A percentile compares a stretch with the other conserved stretches of the same genome.
Conservation (phyloP, 495 filamentous ascomycete species). For the Penicillium paxilli region DNA sequence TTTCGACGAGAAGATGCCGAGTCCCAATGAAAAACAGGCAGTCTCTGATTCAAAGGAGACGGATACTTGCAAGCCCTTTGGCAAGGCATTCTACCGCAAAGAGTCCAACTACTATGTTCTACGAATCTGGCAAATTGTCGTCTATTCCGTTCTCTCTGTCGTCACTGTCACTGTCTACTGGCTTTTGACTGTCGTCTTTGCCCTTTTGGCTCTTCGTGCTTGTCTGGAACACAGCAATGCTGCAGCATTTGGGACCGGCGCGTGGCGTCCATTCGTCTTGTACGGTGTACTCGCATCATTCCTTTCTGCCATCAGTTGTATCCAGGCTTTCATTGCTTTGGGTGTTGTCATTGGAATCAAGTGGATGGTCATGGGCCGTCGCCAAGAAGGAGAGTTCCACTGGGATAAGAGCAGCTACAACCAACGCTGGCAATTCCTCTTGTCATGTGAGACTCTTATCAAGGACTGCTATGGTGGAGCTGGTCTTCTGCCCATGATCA, state of each 20-base stretch:
- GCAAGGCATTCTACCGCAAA: slow-evolving; percentile 43
- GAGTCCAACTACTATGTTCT: slow-evolving; percentile 42
- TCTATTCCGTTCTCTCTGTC: slow-evolving; percentile 36
- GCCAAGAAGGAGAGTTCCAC: slow-evolving; percentile 41
- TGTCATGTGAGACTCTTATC: slow-evolving; percentile 43
- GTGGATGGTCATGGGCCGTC: slow-evolving; percentile 43
- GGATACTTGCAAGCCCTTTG: slow-evolving; percentile 32
- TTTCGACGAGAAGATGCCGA: slow-evolving; percentile 5
- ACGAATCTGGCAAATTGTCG: slow-evolving; percentile 34
- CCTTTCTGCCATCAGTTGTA: slow-evolving; percentile 26
- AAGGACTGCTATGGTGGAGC: slow-evolving; percentile 39
- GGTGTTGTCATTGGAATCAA: slow-evolving; percentile 34
- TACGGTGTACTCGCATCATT: slow-evolving; percentile 28
- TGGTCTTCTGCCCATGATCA: slow-evolving; percentile 43
- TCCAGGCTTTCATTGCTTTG: slow-evolving; percentile 33
- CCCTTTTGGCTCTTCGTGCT: slow-evolving; percentile 17
- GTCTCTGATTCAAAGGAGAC: neutral
- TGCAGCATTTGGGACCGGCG: slow-evolving; percentile 6
- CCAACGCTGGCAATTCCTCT: slow-evolving; percentile 46
- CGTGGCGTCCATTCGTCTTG: slow-evolving; percentile 29
- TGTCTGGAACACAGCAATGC: slow-evolving; percentile 14
- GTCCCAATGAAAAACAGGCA: slow-evolving; percentile 7
- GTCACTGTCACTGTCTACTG: slow-evolving; percentile 40
- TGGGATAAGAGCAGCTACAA: slow-evolving; percentile 48
- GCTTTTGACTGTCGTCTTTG: slow-evolving; percentile 33